Conservation (phyloP, 176 grass and related monocot species). For the Secale cereale region DNA sequence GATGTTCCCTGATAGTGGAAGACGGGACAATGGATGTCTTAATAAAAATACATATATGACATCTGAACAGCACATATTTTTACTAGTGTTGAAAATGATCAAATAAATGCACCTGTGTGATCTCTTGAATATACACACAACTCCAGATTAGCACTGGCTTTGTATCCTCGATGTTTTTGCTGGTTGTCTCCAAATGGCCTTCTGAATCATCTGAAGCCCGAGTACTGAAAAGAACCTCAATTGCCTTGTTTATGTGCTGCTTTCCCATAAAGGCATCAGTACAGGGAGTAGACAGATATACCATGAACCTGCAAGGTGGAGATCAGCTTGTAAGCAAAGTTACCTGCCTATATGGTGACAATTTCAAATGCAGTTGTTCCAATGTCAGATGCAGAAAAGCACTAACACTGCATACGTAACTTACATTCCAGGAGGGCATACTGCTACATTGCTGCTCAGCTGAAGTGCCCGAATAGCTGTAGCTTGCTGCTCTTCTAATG, state of each 20-base stretch:
- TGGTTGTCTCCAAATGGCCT: conserved; percentile 29
- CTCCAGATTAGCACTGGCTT: conserved; percentile 78
- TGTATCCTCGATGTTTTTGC: conserved; percentile 22
- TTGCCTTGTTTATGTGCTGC: conserved; percentile 62
- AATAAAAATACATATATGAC: conserved; percentile 17
- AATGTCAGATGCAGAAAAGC: conserved; percentile 4
- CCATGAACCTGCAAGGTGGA: conserved; percentile 60
- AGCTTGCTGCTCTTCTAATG: conserved; percentile 64
- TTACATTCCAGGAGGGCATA: conserved; percentile 86
- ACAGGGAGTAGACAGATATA: conserved; percentile 79
- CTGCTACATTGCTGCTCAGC: conserved; percentile 83
- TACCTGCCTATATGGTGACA: not conserved
- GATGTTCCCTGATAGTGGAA: conserved; percentile 56
- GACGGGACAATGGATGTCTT: conserved; percentile 11
- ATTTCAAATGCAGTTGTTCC: conserved; percentile 14
- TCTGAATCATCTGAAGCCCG: conserved; percentile 32
- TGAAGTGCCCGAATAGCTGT: conserved; percentile 72
- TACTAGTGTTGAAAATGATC: conserved; percentile 14
- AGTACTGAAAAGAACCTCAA: conserved; percentile 62
- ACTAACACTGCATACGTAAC: conserved; percentile 20
- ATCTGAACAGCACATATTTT: not conserved
- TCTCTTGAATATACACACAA: conserved; percentile 70
- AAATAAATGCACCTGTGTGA: conserved; percentile 56
- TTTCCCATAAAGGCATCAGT: conserved; percentile 55
- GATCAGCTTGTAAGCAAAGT: conserved; percentile 25